Conservation (phyloP, 306 rosid species). For the Cucumis cinereus region DNA sequence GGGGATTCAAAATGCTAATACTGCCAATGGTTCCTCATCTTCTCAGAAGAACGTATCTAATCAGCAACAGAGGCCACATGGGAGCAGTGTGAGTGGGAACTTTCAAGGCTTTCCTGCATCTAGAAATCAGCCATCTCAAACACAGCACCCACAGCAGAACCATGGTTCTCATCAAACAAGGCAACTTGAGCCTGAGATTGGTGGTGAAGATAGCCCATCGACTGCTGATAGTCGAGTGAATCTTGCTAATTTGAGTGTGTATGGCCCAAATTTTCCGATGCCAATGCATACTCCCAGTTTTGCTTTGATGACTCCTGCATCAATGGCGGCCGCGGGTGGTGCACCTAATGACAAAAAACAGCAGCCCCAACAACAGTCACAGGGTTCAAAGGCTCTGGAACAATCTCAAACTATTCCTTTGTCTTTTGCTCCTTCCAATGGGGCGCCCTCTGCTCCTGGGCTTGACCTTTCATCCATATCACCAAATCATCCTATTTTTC, state of each 20-base stretch:
- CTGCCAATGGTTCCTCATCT: constrained; percentile 59
- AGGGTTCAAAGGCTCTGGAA: constrained; percentile 57
- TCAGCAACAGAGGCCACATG: constrained; percentile 65
- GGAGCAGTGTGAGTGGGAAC: constrained; percentile 27
- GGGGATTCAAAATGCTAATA: constrained; percentile 52
- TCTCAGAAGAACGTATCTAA: constrained; percentile 83
- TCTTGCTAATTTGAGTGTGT: constrained; percentile 47
- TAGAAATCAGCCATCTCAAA: constrained; percentile 44
- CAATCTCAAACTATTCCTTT: constrained; percentile 61
- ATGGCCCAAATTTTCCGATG: constrained; percentile 65
- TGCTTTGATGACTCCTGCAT: constrained; percentile 53
- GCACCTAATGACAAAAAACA: constrained; percentile 52
- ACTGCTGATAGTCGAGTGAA: constrained; percentile 62
- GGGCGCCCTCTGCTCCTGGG: constrained; percentile 41
- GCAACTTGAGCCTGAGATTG: constrained; percentile 67
- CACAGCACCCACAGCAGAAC: constrained; percentile 33
- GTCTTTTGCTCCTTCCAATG: constrained; percentile 69
- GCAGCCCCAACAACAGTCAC: constrained; percentile 38
- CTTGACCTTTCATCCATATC: constrained; percentile 59
- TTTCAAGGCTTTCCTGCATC: constrained; percentile 72
- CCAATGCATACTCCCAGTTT: constrained; percentile 62
- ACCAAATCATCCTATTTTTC: constrained; percentile 50
- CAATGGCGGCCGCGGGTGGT: constrained; percentile 38
- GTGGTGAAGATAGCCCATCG: constrained; percentile 79
- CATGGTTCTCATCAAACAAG: constrained; percentile 44